Conservation (phyloP, 257 asterid species). For the Nicotiana obtusifolia region DNA sequence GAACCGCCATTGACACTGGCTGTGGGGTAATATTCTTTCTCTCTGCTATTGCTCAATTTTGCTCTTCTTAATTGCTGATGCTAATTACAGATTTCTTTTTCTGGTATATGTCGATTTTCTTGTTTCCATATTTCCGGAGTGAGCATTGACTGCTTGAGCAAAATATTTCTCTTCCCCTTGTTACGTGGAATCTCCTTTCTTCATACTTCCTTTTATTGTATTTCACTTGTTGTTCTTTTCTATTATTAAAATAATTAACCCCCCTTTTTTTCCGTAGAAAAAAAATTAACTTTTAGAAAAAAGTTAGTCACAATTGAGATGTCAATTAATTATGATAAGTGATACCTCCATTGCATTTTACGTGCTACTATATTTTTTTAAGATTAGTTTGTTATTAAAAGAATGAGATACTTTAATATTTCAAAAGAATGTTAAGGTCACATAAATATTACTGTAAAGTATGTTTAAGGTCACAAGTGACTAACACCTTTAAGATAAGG, state of each 20-base stretch:
- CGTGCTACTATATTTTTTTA: too few species aligned
- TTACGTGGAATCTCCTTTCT: neutral
- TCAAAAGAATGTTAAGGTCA: too few species aligned
- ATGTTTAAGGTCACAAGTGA: too few species aligned
- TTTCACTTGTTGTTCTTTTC: neutral
- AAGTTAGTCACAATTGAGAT: neutral
- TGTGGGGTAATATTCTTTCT: conserved; percentile 20
- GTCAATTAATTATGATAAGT: neutral
- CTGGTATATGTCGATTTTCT: neutral
- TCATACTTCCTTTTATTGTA: neutral
- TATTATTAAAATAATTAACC: neutral
- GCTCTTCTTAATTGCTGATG: neutral
- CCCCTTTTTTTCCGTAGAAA: neutral
- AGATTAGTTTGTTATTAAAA: too few species aligned
- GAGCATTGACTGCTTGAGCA: neutral
- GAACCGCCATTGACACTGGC: conserved; percentile 29
- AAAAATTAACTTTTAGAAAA: neutral
- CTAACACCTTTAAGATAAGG: too few species aligned
- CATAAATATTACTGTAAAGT: too few species aligned
- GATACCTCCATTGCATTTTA: neutral
- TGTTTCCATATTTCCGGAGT: neutral
- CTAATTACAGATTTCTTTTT: neutral
- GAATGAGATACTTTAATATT: too few species aligned
- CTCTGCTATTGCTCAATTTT: neutral
- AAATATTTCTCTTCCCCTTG: neutral